Evolutionary conservation across 306 rosid genomes (phyloP), one percentile per base, ranked within the genome.

Genomic region (Comarum palustre): DNA sequence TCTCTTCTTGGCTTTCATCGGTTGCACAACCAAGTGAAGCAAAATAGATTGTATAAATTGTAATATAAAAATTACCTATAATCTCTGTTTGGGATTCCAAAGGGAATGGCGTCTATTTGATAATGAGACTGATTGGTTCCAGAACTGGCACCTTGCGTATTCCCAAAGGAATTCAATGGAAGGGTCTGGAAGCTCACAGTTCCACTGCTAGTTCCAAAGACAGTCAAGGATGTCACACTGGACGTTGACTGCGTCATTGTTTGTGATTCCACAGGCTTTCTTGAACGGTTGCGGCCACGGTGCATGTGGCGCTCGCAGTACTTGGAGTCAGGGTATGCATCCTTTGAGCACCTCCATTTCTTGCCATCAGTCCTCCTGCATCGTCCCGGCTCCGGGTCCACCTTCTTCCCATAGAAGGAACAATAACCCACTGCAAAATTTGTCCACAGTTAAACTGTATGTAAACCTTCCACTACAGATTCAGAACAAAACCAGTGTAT

Each of bases 251-350:
- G 84, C 50, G 88, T 73, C 69, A 77, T 78, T 8, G 87, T 83
- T 84, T 84, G 93, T 72, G 97, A 82, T 92, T 92, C 97, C 97
- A 92, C 97, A 89, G 93, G 97, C 97, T 92, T 92, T 92, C 97
- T 92, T 92, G 97, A 92, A 92, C 97, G 97, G 86, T 86, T 86
- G 74, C 97, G 97, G 67, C 96, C 96, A 63, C 97, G 93, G 66
- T 89, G 86, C 97, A 89, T 92, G 67, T 92, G 97, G 76, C 97
- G 96, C 82, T 92, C 97, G 58, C 97, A 92, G 89, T 92, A 92
- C 73, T 89, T 92, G 27, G 97, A 92, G 79, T 92, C 96, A 29
- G 93, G 88, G 68, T 92, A 86, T 39, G 96, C 97, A 57, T 92
- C 96, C 74, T 84, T 91, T 9, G 96, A 80, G 64, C 97, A 91